Base-by-base conservation (phyloP, 2,329 filamentous ascomycete species). In the Talaromyces islandicus region DNA sequence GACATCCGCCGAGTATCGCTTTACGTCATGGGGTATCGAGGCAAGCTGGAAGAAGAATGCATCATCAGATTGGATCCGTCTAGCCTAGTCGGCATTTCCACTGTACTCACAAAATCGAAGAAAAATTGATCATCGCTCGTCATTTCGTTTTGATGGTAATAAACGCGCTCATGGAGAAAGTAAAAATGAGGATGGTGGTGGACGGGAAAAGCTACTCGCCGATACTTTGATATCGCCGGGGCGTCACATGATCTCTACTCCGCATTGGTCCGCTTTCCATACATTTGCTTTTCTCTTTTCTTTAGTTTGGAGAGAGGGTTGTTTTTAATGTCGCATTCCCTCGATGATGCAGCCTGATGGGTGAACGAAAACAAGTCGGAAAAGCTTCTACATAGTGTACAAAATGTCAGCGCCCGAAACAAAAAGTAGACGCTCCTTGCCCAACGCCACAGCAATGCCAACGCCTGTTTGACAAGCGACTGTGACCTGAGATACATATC, bases 41-140 rank as follows among this genome's bases (percentile, higher is more conserved):
- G 83, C 76, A 57, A 86, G 79, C 84, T 86, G 64, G 17, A 48
- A 55, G 61, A 46, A 24, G 43, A 38, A 9, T 12, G 43, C 43
- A 24, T 46, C 43, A 19, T 46, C 56, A 65, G 65, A 52, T 54
- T 57, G 57, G 17, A n/a, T 24, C 11, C 32, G 24, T 19, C 35
- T 21, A 24, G 21, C 10, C 43, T 24, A 14, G 43, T 46, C 3
- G 54, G 54, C 46, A 52, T 21, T 12, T n/a, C 38, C 56, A 64
- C 5, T 46, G 24, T 65, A 72, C 87, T 80, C 78, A 92, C 89
- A 71, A 89, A 81, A 76, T 91, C 88, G 65, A 91, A 78, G 71
- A 92, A 88, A 68, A 89, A 86, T 77, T 91, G 87, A 71, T 91
- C 89, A 72, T 92, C 88, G 71, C 85, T 86, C 66, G 89, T 88